A percentile compares a stretch with the other conserved stretches of the same genome.
These are phyloP conservation scores for Huntiella omanensis DNA, from an alignment of 2,329 filamentous ascomycete species.

Conservation along the genomic window DNA sequence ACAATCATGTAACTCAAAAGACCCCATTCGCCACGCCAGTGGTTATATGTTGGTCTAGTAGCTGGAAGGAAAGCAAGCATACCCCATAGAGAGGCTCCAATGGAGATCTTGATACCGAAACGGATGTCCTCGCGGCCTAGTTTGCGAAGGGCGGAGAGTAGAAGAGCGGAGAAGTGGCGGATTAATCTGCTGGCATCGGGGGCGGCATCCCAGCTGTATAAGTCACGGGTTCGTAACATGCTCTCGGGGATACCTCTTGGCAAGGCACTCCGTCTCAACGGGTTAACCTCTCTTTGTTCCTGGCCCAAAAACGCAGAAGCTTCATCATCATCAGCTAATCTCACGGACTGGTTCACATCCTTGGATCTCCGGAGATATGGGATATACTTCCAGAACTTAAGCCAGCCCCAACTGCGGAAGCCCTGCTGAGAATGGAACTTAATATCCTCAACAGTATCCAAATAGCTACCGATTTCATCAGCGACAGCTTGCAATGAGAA, in stretches of 20 bases:
- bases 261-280: slow-evolving; percentile 19
- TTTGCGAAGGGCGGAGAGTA: slow-evolving; percentile 28
- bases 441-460: slow-evolving; percentile 71
- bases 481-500: slow-evolving; percentile 83
- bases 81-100: slow-evolving; percentile 76
- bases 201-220: slow-evolving; percentile 36
- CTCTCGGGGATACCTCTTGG: slow-evolving; percentile 36
- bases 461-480: slow-evolving; percentile 67
- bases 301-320: slow-evolving; percentile 4
- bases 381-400: slow-evolving; percentile 52
- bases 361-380: slow-evolving; percentile 12
- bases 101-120: slow-evolving; percentile 84
- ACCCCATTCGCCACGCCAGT: slow-evolving; percentile 94
- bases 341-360: slow-evolving; percentile 1
- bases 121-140: slow-evolving; percentile 37
- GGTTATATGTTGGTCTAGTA: slow-evolving; percentile 62
- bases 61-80: slow-evolving; percentile 68
- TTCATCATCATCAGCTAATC: slow-evolving; percentile 8
- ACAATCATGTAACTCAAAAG: slow-evolving; percentile 95
- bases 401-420: slow-evolving; percentile 70
- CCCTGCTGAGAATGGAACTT: slow-evolving; percentile 10
- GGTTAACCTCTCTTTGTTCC: slow-evolving; percentile 7
- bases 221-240: slow-evolving; percentile 33
- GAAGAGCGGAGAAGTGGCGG: slow-evolving; percentile 25
- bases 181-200: slow-evolving; percentile 26